Conservation (phyloP, 805 yeast genomes). For the Clavispora fructus region DNA sequence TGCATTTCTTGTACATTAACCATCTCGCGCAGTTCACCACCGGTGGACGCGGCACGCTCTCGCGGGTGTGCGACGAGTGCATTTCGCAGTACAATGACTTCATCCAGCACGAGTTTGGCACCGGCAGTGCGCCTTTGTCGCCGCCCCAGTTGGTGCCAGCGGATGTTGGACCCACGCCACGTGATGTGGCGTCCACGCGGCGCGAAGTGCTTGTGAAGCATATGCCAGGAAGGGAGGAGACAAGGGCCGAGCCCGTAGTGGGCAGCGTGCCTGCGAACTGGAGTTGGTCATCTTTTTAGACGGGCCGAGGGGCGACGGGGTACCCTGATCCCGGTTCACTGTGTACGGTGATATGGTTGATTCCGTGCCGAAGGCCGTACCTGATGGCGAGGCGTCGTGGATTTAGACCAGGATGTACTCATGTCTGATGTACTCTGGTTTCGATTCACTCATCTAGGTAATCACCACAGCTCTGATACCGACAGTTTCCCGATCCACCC, state of each 20-base stretch:
- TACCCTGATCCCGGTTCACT: too few species aligned
- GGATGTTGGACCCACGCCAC: neutral
- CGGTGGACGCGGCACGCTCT: constrained; percentile 61
- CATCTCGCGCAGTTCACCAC: constrained; percentile 59
- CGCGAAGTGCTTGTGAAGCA: constrained; percentile 9
- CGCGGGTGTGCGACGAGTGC: constrained; percentile 69
- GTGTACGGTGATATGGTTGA: too few species aligned
- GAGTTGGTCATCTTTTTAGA: constrained; percentile 71
- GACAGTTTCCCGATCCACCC: too few species aligned
- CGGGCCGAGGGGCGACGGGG: too few species aligned
- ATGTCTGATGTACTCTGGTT: too few species aligned
- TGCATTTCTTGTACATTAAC: constrained; percentile 51
- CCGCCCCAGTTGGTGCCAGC: constrained; percentile 2
- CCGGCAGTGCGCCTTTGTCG: constrained; percentile 10
- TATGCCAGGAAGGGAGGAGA: constrained; percentile 12
- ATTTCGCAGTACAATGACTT: constrained; percentile 54
- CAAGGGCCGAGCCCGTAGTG: constrained; percentile 37
- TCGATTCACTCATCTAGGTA: too few species aligned
- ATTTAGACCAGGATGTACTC: too few species aligned
- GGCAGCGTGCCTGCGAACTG: constrained; percentile 68
- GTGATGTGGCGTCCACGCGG: neutral
- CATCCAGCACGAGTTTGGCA: constrained; percentile 38
- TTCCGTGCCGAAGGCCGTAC: too few species aligned
- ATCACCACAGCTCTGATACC: too few species aligned
- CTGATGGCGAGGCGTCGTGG: too few species aligned